Evolutionary conservation across 2,329 filamentous ascomycete species (phyloP), one percentile per base, ranked within the genome.

Genomic region (Calonectria leucothoes): DNA sequence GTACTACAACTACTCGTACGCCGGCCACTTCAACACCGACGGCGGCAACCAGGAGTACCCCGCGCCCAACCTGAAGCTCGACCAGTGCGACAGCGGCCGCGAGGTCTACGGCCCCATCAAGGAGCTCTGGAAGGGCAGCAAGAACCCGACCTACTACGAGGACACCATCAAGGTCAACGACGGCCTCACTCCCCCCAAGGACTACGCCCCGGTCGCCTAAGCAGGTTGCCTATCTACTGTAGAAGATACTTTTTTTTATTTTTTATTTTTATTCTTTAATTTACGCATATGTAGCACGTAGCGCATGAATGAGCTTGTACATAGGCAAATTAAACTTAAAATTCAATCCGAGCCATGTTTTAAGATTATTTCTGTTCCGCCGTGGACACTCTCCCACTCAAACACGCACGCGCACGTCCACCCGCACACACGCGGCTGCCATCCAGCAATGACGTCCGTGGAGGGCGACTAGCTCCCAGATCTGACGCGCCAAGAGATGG

Each of bases 1-100:
- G 74, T 90, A 85, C 82, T 87, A 88, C 76, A 92, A 92, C 81
- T 79, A 79, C 64, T 91, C 89, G 10, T 91, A 91, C 71, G 88
- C 88, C 2, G 90, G 90, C 0, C 71, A 81, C 37, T 86, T 88
- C 76, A 88, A 87, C 80, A 78, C 72, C 10, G 66, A 81, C 0
- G 80, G 82, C 3, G 83, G 82, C 42, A 85, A 84, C 76, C 57
- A 77, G 11, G 75, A 77, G 61, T 87, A 85, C 71, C 83, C 84
- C 14, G 83, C 82, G 1, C 87, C 87, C 8, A 87, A 88, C 81
- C 73, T 88, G 33, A 68, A 75, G 6, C 78, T 82, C 10, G 76
- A 82, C 71, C 66, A 83, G 12, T 85, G 82, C 23, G 76, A 73
- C n/a, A 78, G 77, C 8, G 81, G 83, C 0, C 80, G 84, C 12